Percentiles rank a stretch among this genome's conserved stretches.
phyloP scores from a whole-genome alignment of 1,139 yeast genomes.

The Suhomyces anneliseae region DNA sequence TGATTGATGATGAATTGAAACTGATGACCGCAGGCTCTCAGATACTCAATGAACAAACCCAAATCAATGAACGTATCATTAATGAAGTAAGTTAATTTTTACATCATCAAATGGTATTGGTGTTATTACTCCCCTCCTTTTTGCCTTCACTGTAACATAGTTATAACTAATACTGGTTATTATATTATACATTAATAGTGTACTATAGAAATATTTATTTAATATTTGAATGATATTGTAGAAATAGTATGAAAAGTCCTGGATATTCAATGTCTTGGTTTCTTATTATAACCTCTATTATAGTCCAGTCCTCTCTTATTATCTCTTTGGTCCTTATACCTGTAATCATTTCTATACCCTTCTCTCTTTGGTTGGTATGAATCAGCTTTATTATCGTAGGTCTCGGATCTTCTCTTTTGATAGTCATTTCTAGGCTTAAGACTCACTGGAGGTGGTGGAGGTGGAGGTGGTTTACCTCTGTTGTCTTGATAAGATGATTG shows the following conservation, averaged over 20 bases:
- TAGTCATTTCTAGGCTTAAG: slow-evolving; percentile 13
- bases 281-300: slow-evolving; percentile 35
- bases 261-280: slow-evolving; percentile 25
- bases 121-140: too few species aligned
- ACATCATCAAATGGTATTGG: not conserved
- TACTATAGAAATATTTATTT: not conserved
- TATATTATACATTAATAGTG: not conserved
- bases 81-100: not conserved
- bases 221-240: not conserved
- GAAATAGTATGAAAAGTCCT: not conserved
- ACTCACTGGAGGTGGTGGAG: slow-evolving; percentile 24
- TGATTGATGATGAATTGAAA: slow-evolving; percentile 34
- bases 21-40: slow-evolving; percentile 20
- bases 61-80: not conserved
- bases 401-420: slow-evolving; percentile 3
- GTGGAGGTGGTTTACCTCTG: slow-evolving; percentile 19
- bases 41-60: not conserved
- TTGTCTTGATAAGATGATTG: slow-evolving; percentile 3
- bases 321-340: slow-evolving; percentile 18
- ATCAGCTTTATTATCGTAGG: slow-evolving; percentile 9
- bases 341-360: slow-evolving; percentile 8
- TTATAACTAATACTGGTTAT: not conserved
- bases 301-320: slow-evolving; percentile 32
- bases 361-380: slow-evolving; percentile 8
- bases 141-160: not conserved